Base-by-base conservation (phyloP, 2,329 filamentous ascomycete genomes). In the Aspergillus tamarii region DNA sequence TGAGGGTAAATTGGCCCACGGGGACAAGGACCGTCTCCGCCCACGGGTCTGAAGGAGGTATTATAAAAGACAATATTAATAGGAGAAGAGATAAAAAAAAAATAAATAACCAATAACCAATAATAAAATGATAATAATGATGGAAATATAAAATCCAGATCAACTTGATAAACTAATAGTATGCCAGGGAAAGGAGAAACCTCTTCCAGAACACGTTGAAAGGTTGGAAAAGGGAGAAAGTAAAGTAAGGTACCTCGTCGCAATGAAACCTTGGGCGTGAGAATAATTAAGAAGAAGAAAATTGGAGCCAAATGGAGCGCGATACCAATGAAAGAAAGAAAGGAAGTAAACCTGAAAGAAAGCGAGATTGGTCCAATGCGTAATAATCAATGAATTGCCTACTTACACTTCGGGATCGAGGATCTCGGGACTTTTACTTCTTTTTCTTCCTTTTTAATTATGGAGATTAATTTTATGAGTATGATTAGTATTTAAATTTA, bases 231-330 rank as follows among this genome's bases (percentile, higher is more conserved):
- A 46, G 53, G 21, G 21, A 59, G 52, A 39, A 26, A 54, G 32
- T 45, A 53, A 59, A 57, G 39, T 48, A 46, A 56, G 52, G 52
- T 55, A 39, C 32, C 32, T 55, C 32, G 50, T 57, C 57, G 41
- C 53, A 34, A 67, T 36, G 52, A 66, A 50, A 63, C 26, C 56
- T 53, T 55, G 68, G 56, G 58, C 65, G 66, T 64, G 61, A 70
- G 66, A 70, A 72, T 58, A 61, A 59, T 56, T 36, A 54, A 36
- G 39, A 59, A 61, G 55, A 59, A 57, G 52, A 54, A 67, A 64
- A 70, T 10, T 55, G 52, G 52, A 55, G 71, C 66, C 66, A 69
- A 69, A 66, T 67, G 67, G 63, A 68, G 65, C 64, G 48, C 46
- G 23, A 52, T 52, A n/a, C 48, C 48, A 52, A 52, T 52, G 48